Conservation (phyloP, 371 early-diverging fungal species). For the Mucor sp. region DNA sequence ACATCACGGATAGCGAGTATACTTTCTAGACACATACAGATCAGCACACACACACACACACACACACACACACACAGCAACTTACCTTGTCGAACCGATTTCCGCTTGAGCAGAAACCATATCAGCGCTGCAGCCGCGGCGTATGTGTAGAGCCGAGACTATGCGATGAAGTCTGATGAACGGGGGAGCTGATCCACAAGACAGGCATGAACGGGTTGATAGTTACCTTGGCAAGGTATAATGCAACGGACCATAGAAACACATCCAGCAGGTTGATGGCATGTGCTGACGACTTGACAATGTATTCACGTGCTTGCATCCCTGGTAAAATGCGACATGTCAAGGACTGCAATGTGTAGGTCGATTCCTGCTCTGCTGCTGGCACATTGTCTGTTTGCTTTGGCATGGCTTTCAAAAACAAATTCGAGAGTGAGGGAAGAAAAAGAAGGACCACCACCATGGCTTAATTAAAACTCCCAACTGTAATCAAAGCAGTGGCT, state of each 20-base stretch:
- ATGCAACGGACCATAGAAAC: not conserved
- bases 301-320: slow-evolving; percentile 17
- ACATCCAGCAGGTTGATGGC: not conserved
- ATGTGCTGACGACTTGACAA: not conserved
- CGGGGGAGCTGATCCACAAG: no score
- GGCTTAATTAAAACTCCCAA: not conserved
- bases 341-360: slow-evolving; percentile 6
- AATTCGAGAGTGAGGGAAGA: not conserved
- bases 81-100: slow-evolving; percentile 3
- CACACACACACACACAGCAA: no score
- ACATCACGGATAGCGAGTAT: slow-evolving; percentile 65
- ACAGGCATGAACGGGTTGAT: not conserved
- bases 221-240: not conserved
- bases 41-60: not conserved
- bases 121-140: not conserved
- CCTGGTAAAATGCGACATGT: slow-evolving; percentile 18
- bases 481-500: not conserved
- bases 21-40: slow-evolving; percentile 45
- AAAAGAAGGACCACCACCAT: not conserved
- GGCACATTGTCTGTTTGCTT: not conserved
- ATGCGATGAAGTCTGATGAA: not conserved
- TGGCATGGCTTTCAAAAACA: not conserved
- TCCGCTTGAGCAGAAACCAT: slow-evolving; percentile 5
- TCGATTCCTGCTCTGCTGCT: not conserved
- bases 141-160: not conserved